These are phyloP conservation scores for Alternaria sp. DNA, from an alignment of 2,329 filamentous ascomycete species.

Conservation along the genomic window DNA sequence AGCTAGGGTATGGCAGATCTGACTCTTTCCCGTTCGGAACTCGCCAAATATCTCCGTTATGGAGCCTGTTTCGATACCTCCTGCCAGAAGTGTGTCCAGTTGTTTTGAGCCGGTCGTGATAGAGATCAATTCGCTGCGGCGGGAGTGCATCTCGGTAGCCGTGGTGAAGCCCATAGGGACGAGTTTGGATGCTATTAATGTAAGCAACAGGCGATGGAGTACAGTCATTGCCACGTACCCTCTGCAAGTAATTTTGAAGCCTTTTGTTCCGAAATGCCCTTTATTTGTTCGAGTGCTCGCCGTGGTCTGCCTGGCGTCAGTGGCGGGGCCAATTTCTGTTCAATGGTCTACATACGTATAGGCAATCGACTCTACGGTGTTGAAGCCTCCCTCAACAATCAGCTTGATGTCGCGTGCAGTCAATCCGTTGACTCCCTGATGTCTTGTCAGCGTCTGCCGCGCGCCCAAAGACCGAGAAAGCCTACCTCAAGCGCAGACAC, in stretches of 20 bases:
- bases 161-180: slow-evolving; percentile 99
- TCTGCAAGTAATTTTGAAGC: slow-evolving; percentile 89
- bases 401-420: slow-evolving; percentile 97
- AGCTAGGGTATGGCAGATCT: slow-evolving; percentile 97
- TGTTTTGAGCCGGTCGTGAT: slow-evolving; percentile 99
- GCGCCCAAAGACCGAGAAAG: neutral
- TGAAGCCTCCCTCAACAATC: slow-evolving; percentile 87
- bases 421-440: slow-evolving; percentile 83
- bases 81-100: slow-evolving; percentile 90
- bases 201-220: slow-evolving; percentile 1
- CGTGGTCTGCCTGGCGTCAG: slow-evolving; percentile 60
- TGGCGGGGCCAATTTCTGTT: neutral
- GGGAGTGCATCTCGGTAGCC: slow-evolving; percentile 97
- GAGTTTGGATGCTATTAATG: slow-evolving; percentile 78
- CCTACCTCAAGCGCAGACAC: slow-evolving; percentile 83
- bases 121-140: slow-evolving; percentile 94
- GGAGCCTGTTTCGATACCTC: slow-evolving; percentile 94
- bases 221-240: slow-evolving; percentile 61
- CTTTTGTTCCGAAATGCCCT: slow-evolving; percentile 97
- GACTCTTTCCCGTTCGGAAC: slow-evolving; percentile 97
- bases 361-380: slow-evolving; percentile 94
- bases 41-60: slow-evolving; percentile 99
- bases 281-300: slow-evolving; percentile 88
- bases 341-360: slow-evolving; percentile 70
- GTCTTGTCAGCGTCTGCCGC: slow-evolving; percentile 1